Evolutionary conservation across 495 filamentous ascomycete genomes (phyloP).

Genomic region (Penicillium coprophilum): DNA sequence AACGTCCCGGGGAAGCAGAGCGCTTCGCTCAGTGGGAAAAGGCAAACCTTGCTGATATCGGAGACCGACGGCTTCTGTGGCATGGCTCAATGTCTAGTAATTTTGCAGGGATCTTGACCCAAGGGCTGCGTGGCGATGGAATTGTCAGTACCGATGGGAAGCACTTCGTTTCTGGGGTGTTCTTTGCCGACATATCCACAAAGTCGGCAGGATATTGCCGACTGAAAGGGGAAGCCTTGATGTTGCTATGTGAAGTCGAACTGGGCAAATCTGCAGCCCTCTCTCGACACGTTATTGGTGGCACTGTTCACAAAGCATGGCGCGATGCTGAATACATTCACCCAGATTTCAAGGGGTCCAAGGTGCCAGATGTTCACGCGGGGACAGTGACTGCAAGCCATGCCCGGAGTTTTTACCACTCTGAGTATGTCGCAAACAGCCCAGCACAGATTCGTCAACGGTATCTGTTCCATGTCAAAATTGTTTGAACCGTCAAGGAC

Average conservation of each 20-base stretch:
- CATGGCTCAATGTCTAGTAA: constrained; percentile 66
- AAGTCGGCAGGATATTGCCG: constrained; percentile 13
- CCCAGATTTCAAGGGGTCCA: constrained; percentile 10
- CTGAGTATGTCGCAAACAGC: constrained; percentile 67
- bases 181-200: constrained; percentile 18
- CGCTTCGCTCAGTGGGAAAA: constrained; percentile 54
- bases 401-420: constrained; percentile 1
- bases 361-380: constrained; percentile 12
- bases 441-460: constrained; percentile 67
- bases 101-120: constrained; percentile 69
- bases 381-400: not conserved
- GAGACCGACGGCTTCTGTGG: constrained; percentile 68
- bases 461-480: constrained; percentile 64
- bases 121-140: constrained; percentile 57
- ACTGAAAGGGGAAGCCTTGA: not conserved
- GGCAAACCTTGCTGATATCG: constrained; percentile 31
- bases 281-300: not conserved
- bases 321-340: constrained; percentile 14
- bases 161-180: constrained; percentile 10
- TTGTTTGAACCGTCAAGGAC: not conserved
- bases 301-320: constrained; percentile 2
- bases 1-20: constrained; percentile 62
- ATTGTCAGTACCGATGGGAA: not conserved
- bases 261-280: not conserved
- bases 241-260: constrained; percentile 25